phyloP scores from a whole-genome alignment of 2,329 filamentous ascomycete genomes.

The Trichophyton verrucosum region DNA sequence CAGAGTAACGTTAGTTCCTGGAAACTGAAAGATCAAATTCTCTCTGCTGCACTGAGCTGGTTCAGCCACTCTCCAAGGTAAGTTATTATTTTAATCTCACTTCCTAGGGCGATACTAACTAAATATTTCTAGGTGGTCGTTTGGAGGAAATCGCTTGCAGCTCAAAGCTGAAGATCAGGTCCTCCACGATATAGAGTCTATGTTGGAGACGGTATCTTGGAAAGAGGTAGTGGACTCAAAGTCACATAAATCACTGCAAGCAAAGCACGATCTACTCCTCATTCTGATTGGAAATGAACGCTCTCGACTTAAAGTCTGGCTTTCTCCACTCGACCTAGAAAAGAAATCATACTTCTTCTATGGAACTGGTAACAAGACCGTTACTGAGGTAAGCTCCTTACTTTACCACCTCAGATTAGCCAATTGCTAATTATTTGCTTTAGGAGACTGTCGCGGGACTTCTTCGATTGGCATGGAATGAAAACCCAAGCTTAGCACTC shows the following conservation, averaged over 20 bases:
- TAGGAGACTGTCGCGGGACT: slow-evolving; percentile 44
- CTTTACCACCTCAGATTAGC: background rate
- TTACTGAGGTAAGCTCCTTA: slow-evolving; percentile 6
- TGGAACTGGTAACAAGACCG: slow-evolving; percentile 24
- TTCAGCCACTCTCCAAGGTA: slow-evolving; percentile 64
- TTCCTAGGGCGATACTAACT: slow-evolving; percentile 10
- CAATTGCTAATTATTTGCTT: background rate
- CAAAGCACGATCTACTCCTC: slow-evolving; percentile 73
- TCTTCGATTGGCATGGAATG: slow-evolving; percentile 72
- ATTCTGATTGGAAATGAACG: slow-evolving; percentile 76
- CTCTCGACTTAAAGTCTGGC: slow-evolving; percentile 74
- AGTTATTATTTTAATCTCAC: slow-evolving; percentile 8
- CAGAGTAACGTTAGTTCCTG: slow-evolving; percentile 56
- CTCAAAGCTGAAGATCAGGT: slow-evolving; percentile 83
- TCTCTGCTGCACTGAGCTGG: slow-evolving; percentile 81
- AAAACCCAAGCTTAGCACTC: slow-evolving; percentile 75
- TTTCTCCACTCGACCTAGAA: slow-evolving; percentile 61
- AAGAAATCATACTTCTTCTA: slow-evolving; percentile 41
- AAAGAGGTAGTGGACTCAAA: slow-evolving; percentile 38
- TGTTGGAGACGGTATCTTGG: slow-evolving; percentile 51
- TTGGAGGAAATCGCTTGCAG: slow-evolving; percentile 85
- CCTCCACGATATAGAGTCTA: slow-evolving; percentile 58
- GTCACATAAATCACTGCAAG: slow-evolving; percentile 53
- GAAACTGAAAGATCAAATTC: slow-evolving; percentile 75
- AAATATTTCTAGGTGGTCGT: slow-evolving; percentile 57